Conservation (phyloP, 345 rosid genomes). For the Rhodamnia argentea region DNA sequence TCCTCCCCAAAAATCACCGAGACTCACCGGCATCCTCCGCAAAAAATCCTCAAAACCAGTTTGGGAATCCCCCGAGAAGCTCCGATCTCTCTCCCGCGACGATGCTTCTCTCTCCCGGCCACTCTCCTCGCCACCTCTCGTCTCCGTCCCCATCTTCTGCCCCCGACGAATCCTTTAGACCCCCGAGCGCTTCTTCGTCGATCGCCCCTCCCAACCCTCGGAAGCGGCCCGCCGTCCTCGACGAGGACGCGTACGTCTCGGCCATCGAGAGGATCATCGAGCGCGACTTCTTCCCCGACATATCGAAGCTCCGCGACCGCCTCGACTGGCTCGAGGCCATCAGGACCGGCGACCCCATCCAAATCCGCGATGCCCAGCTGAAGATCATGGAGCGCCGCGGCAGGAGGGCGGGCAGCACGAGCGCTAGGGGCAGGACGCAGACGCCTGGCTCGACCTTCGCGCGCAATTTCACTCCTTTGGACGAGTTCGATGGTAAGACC, state of each 20-base stretch:
- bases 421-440: constrained; percentile 27
- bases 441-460: constrained; percentile 86
- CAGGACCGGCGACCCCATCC: constrained; percentile 74
- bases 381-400: constrained; percentile 92
- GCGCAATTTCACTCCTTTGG: constrained; percentile 70
- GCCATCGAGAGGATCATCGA: constrained; percentile 92
- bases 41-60: neutral
- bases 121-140: constrained; percentile 48
- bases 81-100: neutral
- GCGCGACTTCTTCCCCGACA: constrained; percentile 95
- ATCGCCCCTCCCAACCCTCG: constrained; percentile 18
- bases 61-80: neutral
- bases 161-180: constrained; percentile 13
- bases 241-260: constrained; percentile 76
- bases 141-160: constrained; percentile 49
- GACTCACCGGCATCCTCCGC: neutral
- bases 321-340: constrained; percentile 92
- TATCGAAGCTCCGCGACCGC: constrained; percentile 85
- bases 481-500: constrained; percentile 53
- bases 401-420: constrained; percentile 19
- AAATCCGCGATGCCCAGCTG: constrained; percentile 89
- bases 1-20: neutral
- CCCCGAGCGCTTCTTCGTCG: constrained; percentile 6
- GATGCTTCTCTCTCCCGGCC: constrained; percentile 16
- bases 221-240: constrained; percentile 57